Evolutionary conservation across 176 grass and related monocot genomes (phyloP).

Genomic region (Saccharum spontaneum): DNA sequence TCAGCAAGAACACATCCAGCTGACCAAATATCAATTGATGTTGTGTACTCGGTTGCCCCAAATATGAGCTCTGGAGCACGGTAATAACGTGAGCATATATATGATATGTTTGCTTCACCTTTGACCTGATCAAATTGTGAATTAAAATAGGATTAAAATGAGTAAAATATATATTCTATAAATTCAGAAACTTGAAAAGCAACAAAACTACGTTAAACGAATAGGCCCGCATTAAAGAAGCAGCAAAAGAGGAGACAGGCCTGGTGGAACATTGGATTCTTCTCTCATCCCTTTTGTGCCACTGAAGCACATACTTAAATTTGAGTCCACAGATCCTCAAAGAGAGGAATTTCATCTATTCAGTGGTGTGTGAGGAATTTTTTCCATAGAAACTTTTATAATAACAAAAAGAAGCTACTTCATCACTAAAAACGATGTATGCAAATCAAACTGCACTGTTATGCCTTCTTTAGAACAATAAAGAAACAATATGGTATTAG

Average conservation of each 20-base stretch:
- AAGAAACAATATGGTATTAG: not conserved
- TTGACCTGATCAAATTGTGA: slow-evolving; percentile 52
- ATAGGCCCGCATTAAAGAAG: not conserved
- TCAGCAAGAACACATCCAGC: slow-evolving; percentile 97
- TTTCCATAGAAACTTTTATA: not conserved
- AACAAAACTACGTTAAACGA: not conserved
- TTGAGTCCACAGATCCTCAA: not conserved
- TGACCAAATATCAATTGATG: slow-evolving; percentile 99
- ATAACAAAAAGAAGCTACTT: not conserved
- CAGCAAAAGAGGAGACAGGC: not conserved
- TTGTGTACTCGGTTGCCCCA: slow-evolving; percentile 91
- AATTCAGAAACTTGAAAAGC: not conserved
- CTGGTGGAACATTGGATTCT: not conserved
- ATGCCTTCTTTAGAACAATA: not conserved
- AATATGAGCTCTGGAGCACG: slow-evolving; percentile 98
- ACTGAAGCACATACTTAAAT: not conserved
- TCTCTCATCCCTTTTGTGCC: not conserved
- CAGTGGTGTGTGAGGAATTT: not conserved
- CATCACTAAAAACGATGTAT: not conserved
- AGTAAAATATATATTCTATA: slow-evolving; percentile 9
- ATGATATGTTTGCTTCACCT: slow-evolving; percentile 97
- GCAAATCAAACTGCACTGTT: not conserved
- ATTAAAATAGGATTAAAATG: not conserved
- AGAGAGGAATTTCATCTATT: not conserved
- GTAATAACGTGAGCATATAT: slow-evolving; percentile 98